A percentile compares a stretch with the other conserved stretches of the same genome.
These are phyloP conservation scores for Claviceps maximensis DNA, from an alignment of 2,329 filamentous ascomycete species.

Conservation along the genomic window DNA sequence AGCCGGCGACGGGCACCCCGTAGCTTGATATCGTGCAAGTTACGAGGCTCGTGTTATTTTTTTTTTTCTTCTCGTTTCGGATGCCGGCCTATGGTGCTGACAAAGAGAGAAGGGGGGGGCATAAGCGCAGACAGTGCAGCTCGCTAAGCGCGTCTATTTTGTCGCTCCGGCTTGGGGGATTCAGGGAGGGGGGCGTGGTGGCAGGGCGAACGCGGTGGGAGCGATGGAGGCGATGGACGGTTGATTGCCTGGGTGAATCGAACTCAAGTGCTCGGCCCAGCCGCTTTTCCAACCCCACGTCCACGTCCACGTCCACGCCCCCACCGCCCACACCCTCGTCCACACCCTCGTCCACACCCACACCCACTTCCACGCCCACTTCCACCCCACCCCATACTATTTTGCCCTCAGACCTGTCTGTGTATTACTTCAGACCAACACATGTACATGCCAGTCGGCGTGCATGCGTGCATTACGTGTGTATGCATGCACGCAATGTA, in stretches of 20 bases:
- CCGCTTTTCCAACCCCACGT: background rate
- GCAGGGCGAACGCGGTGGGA: background rate
- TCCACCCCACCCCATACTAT: too few relatives aligned
- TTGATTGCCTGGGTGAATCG: background rate
- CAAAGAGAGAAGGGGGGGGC: background rate
- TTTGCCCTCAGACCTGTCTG: too few relatives aligned
- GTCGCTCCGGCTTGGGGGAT: background rate
- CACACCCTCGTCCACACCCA: too few relatives aligned
- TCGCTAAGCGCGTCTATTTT: conserved; percentile 4
- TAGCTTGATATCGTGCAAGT: background rate
- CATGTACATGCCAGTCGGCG: too few relatives aligned
- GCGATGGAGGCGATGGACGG: background rate
- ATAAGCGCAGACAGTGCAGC: background rate
- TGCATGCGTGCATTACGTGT: too few relatives aligned
- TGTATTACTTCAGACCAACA: too few relatives aligned
- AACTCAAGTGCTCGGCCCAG: background rate
- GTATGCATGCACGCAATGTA: too few relatives aligned
- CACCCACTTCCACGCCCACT: too few relatives aligned
- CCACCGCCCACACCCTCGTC: too few relatives aligned
- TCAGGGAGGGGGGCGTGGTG: background rate
- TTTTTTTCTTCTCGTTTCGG: background rate
- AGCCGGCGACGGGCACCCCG: background rate
- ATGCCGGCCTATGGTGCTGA: conserved; percentile 1
- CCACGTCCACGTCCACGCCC: background rate
- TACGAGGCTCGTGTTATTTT: too few relatives aligned